Evolutionary conservation across 768 basidiomycete genomes (phyloP).

Genomic region (Leccinum subtestaceum): DNA sequence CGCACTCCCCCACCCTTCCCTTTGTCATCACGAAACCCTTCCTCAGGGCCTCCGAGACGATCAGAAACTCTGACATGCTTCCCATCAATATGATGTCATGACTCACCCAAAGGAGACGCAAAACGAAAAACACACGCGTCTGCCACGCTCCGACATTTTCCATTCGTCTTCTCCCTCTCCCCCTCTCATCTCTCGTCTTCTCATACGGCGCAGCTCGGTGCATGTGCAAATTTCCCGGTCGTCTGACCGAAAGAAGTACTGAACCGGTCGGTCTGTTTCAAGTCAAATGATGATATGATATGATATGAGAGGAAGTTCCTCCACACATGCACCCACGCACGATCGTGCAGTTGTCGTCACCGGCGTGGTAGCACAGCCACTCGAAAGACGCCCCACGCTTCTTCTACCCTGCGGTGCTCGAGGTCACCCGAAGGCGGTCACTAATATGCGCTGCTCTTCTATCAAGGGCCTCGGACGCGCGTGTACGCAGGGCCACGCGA

Average conservation of each 20-base stretch:
- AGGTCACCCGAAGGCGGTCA: constrained; percentile 1
- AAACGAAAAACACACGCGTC: constrained; percentile 26
- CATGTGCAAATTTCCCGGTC: not conserved
- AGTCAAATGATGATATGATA: not conserved
- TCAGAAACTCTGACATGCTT: constrained; percentile 5
- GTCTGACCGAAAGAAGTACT: constrained; percentile 5
- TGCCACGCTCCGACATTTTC: constrained; percentile 15
- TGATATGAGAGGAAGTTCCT: not conserved
- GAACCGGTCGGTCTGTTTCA: not conserved
- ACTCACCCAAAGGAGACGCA: constrained; percentile 10
- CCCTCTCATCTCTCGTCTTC: not conserved
- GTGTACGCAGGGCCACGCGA: constrained; percentile 7
- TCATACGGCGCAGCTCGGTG: not conserved
- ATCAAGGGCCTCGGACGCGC: constrained; percentile 15
- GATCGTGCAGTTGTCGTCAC: not conserved
- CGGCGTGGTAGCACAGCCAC: not conserved
- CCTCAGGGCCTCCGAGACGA: constrained; percentile 15
- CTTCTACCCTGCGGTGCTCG: constrained; percentile 6
- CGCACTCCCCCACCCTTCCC: constrained; percentile 18
- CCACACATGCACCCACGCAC: not conserved
- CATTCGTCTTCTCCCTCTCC: not conserved
- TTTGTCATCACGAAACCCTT: constrained; percentile 11
- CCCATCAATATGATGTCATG: constrained; percentile 17
- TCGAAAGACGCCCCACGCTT: constrained; percentile 3
- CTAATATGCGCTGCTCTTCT: not conserved